phyloP scores from a whole-genome alignment of 2,329 filamentous ascomycete genomes.

The Aspergillus quadricinctus region DNA sequence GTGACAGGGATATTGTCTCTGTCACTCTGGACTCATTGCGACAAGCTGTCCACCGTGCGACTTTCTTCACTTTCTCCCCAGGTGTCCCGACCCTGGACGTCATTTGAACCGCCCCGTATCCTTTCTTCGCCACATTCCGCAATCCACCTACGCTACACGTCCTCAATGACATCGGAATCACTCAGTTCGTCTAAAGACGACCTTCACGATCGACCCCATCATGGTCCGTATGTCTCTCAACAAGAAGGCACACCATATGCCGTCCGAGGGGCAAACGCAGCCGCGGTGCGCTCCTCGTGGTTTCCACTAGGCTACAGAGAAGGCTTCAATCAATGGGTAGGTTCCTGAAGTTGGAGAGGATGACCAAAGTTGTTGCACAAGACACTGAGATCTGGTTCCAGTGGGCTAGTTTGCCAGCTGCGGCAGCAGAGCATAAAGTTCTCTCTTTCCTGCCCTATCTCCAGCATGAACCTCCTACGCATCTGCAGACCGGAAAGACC shows the following conservation, averaged over 20 bases:
- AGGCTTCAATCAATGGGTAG: conserved; percentile 84
- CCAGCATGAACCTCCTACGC: conserved; percentile 61
- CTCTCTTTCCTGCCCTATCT: conserved; percentile 82
- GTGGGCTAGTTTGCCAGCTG: conserved; percentile 84
- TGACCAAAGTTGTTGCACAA: conserved; percentile 5
- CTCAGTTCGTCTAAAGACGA: conserved; percentile 29
- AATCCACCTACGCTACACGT: conserved; percentile 17
- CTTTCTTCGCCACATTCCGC: conserved; percentile 11
- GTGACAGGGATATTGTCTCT: conserved; percentile 23
- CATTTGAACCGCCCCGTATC: conserved; percentile 13
- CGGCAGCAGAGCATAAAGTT: conserved; percentile 80
- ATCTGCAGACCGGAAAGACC: conserved; percentile 56
- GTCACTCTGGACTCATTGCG: conserved; percentile 13
- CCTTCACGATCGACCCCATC: conserved; percentile 16
- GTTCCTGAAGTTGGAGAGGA: conserved; percentile 27
- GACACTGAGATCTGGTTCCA: conserved; percentile 35
- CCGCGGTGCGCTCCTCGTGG: conserved; percentile 41
- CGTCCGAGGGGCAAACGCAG: conserved; percentile 26
- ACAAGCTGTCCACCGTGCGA: conserved; percentile 27
- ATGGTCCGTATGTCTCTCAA: conserved; percentile 13
- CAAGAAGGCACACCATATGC: conserved; percentile 27
- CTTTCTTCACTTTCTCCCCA: conserved; percentile 18
- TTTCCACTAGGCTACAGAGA: conserved; percentile 93
- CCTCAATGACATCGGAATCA: conserved; percentile 36
- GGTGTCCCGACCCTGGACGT: conserved; percentile 22